phyloP scores from a whole-genome alignment of 345 rosid species.

The Boechera stricta region DNA sequence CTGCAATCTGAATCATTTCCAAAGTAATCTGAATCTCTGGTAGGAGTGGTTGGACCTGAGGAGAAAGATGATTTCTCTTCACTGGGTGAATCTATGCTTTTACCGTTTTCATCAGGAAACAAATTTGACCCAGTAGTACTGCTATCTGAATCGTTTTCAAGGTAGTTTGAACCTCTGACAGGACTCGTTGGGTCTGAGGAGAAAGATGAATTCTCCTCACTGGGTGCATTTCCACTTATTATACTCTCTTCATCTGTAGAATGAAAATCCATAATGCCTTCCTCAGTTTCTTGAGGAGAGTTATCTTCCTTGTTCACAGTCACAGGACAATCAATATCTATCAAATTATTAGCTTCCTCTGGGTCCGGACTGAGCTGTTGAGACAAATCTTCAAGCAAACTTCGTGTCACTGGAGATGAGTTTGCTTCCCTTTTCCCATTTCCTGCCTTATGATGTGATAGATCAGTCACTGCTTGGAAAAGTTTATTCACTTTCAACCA shows the following conservation, averaged over 20 bases:
- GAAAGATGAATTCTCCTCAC: constrained; percentile 63
- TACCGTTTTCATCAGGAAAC: not conserved
- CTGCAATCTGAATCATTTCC: constrained; percentile 47
- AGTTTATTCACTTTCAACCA: constrained; percentile 59
- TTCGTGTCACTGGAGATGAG: constrained; percentile 53
- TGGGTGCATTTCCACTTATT: constrained; percentile 49
- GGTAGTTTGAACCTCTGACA: constrained; percentile 49
- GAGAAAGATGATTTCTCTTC: constrained; percentile 50
- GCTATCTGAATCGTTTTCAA: constrained; percentile 62
- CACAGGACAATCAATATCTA: constrained; percentile 20
- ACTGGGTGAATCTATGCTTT: not conserved
- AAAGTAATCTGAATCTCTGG: constrained; percentile 54
- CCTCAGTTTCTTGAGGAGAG: constrained; percentile 32
- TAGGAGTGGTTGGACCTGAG: constrained; percentile 45
- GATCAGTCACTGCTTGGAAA: constrained; percentile 66
- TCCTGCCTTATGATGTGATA: constrained; percentile 47
- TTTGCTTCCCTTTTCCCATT: constrained; percentile 43
- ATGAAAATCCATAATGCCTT: constrained; percentile 18
- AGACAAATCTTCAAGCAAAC: constrained; percentile 67
- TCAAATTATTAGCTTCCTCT: constrained; percentile 1
- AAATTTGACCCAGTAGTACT: constrained; percentile 27
- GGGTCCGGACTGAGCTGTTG: constrained; percentile 48
- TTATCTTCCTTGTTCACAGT: constrained; percentile 18
- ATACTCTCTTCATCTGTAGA: constrained; percentile 54
- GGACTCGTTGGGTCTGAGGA: constrained; percentile 65